Evolutionary conservation across 768 basidiomycete genomes (phyloP), one percentile per base, ranked within the genome.

Genomic region (Cyclocybe cylindracea): DNA sequence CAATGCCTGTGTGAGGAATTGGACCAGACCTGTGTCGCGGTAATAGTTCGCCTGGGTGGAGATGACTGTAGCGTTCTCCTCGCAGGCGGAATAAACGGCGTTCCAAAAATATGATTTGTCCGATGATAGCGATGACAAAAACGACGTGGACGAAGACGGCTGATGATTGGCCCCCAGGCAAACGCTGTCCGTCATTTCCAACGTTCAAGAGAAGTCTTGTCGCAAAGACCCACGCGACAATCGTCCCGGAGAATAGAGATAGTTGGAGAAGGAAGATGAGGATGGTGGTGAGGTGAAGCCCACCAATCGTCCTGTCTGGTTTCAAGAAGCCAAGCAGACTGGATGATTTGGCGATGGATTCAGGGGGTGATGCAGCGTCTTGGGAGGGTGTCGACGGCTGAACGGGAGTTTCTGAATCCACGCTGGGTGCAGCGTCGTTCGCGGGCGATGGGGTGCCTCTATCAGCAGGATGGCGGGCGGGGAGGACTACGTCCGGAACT

Each of bases 41-140:
- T 13, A 80, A 64, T 36, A 77, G 68, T 48, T 79, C 76, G n/a
- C 83, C 85, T 2, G 84, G 83, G 61, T 87, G 83, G 7, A 79
- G 51, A 64, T 78, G 73, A 10, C 67, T 70, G 61, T 84, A 86
- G 48, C 86, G 74, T 62, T 90, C 81, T 5, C 81, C 86, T 43
- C 87, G 84, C n/a, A 85, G 62, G n/a, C 77, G 77, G 65, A 76
- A 88, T 34, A 87, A 49, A 10, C 78, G 72, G 19, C 87, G 80
- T 64, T 90, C 86, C 51, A 89, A 53, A 62, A 88, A 79, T 51
- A 88, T 62, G 39, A 85, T 62, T 58, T 87, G 77, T 18, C 70
- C 76, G 55, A 87, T 67, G 24, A 72, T 48, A 16, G 68, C 65
- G 56, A 88, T 66, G 13, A 70, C 76, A 58, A 89, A 89, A 0